A percentile compares a stretch with the other conserved stretches of the same genome.
phyloP scores from a whole-genome alignment of 352 stramenopile species.

The Blastocystis sp. region DNA sequence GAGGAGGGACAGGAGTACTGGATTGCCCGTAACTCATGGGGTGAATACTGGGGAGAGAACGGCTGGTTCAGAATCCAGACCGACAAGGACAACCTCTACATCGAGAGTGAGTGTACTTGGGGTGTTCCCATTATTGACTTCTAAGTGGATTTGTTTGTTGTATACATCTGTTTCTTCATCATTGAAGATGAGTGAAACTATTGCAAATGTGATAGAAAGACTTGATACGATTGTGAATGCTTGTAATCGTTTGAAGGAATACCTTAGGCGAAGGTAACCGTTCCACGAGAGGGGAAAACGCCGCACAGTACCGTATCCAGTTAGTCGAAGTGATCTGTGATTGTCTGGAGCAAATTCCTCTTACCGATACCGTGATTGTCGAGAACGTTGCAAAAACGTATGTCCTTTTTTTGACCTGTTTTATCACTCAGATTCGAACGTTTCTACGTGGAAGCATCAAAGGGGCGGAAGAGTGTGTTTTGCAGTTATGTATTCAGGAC shows the following conservation, averaged over 20 bases:
- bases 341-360: background rate
- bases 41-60: slow-evolving; percentile 81
- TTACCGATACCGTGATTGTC: background rate
- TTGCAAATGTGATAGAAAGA: background rate
- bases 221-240: background rate
- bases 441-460: background rate
- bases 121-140: slow-evolving; percentile 70
- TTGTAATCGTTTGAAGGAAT: background rate
- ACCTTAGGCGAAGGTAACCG: background rate
- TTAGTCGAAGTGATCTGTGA: background rate
- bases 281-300: background rate
- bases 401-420: background rate
- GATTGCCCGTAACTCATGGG: slow-evolving; percentile 83
- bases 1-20: slow-evolving; percentile 81
- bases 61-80: slow-evolving; percentile 83
- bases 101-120: slow-evolving; percentile 74
- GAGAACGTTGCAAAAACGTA: background rate
- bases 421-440: background rate
- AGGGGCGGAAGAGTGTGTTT: background rate
- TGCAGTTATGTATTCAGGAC: background rate
- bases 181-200: background rate
- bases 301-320: background rate
- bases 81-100: slow-evolving; percentile 80
- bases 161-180: background rate
- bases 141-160: slow-evolving; percentile 57